Conservation (phyloP, 2,329 filamentous ascomycete genomes). For the Graphilbum sp. region DNA sequence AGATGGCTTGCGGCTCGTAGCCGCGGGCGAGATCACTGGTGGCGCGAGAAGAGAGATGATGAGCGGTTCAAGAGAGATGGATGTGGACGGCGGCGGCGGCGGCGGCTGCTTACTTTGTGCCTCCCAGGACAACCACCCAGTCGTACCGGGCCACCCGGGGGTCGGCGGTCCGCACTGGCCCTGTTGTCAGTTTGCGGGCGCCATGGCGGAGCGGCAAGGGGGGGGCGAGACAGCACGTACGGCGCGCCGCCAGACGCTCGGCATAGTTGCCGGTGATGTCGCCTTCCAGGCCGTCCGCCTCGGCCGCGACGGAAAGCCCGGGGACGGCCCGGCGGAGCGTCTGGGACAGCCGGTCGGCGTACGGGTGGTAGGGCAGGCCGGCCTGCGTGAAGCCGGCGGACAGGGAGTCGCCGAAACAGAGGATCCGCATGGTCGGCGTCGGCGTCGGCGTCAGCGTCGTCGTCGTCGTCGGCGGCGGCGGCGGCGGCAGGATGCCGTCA, state of each 20-base stretch:
- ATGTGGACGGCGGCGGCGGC: too few species aligned
- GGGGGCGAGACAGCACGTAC: slow-evolving; percentile 7
- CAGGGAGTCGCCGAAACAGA: slow-evolving; percentile 50
- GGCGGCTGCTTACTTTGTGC: slow-evolving; percentile 44
- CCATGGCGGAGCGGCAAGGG: too few species aligned
- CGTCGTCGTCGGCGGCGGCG: too few species aligned
- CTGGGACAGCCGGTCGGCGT: slow-evolving; percentile 28
- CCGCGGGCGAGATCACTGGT: slow-evolving; percentile 33
- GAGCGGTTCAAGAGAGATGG: too few species aligned
- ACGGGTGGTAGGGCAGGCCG: slow-evolving; percentile 32
- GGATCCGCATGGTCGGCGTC: slow-evolving; percentile 28
- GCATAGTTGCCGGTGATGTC: slow-evolving; percentile 11
- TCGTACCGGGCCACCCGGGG: too few species aligned
- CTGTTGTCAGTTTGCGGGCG: too few species aligned
- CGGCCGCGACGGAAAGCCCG: slow-evolving; percentile 13
- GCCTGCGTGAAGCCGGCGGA: slow-evolving; percentile 35
- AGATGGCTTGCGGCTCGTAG: slow-evolving; percentile 24
- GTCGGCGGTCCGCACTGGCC: too few species aligned
- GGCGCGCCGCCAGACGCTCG: slow-evolving; percentile 12
- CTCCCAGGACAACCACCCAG: slow-evolving; percentile 47
- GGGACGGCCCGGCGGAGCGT: slow-evolving; percentile 28
- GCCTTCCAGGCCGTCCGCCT: slow-evolving; percentile 14
- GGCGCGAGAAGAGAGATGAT: too few species aligned
- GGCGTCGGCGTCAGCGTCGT: slow-evolving; percentile 36
- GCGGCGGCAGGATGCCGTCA: too few species aligned